Evolutionary conservation across 2,329 filamentous ascomycete genomes (phyloP).

Genomic region (Paraconiothyrium brasiliense): DNA sequence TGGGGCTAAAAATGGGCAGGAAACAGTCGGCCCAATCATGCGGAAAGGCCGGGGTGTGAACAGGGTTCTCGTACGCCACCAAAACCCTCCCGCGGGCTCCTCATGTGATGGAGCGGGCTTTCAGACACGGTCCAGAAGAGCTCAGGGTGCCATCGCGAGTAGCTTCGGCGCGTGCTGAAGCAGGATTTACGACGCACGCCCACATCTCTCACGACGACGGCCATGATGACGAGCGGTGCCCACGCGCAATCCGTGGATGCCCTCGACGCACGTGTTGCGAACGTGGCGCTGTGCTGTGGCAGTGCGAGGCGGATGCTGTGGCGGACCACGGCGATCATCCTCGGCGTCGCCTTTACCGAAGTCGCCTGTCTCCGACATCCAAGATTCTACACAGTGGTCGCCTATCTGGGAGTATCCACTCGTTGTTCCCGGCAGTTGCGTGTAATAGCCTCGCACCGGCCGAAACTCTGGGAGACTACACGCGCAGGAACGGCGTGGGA

Average conservation of each 20-base stretch:
- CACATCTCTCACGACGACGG: slow-evolving; percentile 7
- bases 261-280: slow-evolving; percentile 2
- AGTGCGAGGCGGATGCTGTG: slow-evolving; percentile 35
- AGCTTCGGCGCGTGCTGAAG: slow-evolving; percentile 49
- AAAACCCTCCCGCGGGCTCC: slow-evolving; percentile 30
- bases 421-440: not conserved
- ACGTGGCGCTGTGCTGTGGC: slow-evolving; percentile 28
- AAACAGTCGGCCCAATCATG: slow-evolving; percentile 46
- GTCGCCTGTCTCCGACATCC: slow-evolving; percentile 10
- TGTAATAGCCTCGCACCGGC: slow-evolving; percentile 25
- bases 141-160: slow-evolving; percentile 37
- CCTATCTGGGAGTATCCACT: slow-evolving; percentile 14
- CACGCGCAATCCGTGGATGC: slow-evolving; percentile 12
- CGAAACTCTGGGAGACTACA: slow-evolving; percentile 27
- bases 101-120: slow-evolving; percentile 43
- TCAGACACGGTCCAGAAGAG: slow-evolving; percentile 36
- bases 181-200: slow-evolving; percentile 23
- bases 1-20: slow-evolving; percentile 48
- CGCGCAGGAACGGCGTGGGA: slow-evolving; percentile 21
- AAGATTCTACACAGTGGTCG: slow-evolving; percentile 8
- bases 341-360: slow-evolving; percentile 37
- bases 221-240: slow-evolving; percentile 19
- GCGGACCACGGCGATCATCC: slow-evolving; percentile 29
- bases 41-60: slow-evolving; percentile 40
- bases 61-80: slow-evolving; percentile 36